Base-by-base conservation (phyloP, 768 basidiomycete species). In the Lactarius hengduanensis region DNA sequence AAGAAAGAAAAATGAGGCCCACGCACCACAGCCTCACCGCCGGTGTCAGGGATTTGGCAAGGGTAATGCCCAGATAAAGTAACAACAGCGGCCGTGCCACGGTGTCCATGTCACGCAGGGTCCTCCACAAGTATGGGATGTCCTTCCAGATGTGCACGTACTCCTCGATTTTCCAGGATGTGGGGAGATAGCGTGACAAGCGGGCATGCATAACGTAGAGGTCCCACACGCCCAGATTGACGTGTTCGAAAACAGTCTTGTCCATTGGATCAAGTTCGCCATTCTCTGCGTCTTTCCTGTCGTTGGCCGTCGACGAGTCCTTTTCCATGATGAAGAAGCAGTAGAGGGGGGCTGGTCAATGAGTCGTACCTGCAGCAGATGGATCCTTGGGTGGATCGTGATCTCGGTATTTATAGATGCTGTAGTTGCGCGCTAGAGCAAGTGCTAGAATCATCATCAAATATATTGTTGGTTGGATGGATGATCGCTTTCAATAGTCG, bases 51-150 rank as follows among this genome's bases (percentile, higher is more conserved):
- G 62, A 54, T 18, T n/a, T 30, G 13, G 62, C 40, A 15, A 63
- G 26, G 5, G 34, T 26, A n/a, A 67, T 30, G 20, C 26, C 57
- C 8, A 67, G 34, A 26, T 67, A 67, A 8, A 67, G 58, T 5
- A 47, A 45, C 16, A 67, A 34, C 22, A 67, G 53, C 1, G 66
- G 53, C 62, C 57, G 45, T 10, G 66, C 57, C 15, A 63, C 50
- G 2, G 57, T 2, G 13, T 57, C 40, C 22, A 67, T 53, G n/a
- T 67, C 66, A 7, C 54, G 34, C 4, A 67, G 7, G 86, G 91
- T 90, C 34, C 82, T 80, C 83, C 84, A 83, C 38, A 18, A 13
- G 61, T 38, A 54, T n/a, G 50, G 50, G 50, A 38, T 2, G 26
- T 54, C 50, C 26, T 53, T 15, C 50, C 50, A 26, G 26, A 53